Evolutionary conservation across 768 basidiomycete species (phyloP).

Genomic region (Kwoniella heveanensis): DNA sequence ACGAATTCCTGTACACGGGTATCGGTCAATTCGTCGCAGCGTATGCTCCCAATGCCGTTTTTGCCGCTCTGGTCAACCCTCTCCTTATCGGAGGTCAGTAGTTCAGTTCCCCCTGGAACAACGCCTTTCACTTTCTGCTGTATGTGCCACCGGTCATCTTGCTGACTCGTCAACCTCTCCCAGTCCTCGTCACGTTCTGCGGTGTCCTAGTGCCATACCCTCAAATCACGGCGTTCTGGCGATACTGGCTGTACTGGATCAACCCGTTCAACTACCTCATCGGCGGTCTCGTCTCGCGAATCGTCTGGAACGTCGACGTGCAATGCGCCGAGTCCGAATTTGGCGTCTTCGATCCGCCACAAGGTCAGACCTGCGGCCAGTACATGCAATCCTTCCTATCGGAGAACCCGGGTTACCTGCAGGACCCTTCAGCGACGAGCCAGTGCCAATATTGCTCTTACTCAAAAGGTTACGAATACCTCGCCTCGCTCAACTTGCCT

Average conservation of each 20-base stretch:
- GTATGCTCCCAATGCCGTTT: constrained; percentile 51
- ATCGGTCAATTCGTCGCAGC: constrained; percentile 52
- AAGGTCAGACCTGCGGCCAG: constrained; percentile 46
- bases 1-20: constrained; percentile 55
- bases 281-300: constrained; percentile 46
- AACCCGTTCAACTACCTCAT: constrained; percentile 53
- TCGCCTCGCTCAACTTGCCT: constrained; percentile 38
- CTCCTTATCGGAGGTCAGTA: constrained; percentile 34
- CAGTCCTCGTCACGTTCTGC: constrained; percentile 45
- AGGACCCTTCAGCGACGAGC: constrained; percentile 39
- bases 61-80: constrained; percentile 51
- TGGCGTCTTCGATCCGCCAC: constrained; percentile 47
- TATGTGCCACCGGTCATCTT: too few species aligned
- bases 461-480: constrained; percentile 46
- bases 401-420: constrained; percentile 42
- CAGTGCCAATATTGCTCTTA: constrained; percentile 48
- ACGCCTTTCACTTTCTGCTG: too few species aligned
- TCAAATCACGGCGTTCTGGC: constrained; percentile 47
- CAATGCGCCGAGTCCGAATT: constrained; percentile 43
- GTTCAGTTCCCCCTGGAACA: not conserved
- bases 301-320: constrained; percentile 51
- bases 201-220: constrained; percentile 46
- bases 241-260: constrained; percentile 42
- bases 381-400: constrained; percentile 50
- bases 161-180: not conserved